A percentile compares a stretch with the other conserved stretches of the same genome.
Conservation (phyloP, 306 rosid genomes). For the Glycine latifolia region DNA sequence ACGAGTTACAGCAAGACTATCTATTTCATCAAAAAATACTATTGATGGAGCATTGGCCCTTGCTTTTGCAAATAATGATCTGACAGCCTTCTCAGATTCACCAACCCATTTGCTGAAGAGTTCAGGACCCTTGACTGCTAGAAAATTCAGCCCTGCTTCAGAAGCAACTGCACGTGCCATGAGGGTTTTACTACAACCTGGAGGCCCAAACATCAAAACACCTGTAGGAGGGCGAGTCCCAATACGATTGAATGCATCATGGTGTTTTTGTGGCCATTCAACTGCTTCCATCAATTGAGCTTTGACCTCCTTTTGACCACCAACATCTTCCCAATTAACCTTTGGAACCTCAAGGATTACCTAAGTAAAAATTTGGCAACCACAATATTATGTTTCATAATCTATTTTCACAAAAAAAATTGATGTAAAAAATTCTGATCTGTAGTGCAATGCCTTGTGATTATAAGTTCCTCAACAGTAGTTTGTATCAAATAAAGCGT, state of each 20-base stretch:
- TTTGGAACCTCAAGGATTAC: constrained; percentile 93
- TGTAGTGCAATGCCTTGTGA: neutral
- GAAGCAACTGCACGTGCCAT: constrained; percentile 98
- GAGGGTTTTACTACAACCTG: constrained; percentile 98
- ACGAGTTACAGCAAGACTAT: constrained; percentile 77
- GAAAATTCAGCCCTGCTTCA: constrained; percentile 85
- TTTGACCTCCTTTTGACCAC: constrained; percentile 92
- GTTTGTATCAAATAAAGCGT: constrained; percentile 34
- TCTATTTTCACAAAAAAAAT: neutral
- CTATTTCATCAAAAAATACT: constrained; percentile 85
- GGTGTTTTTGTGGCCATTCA: constrained; percentile 93
- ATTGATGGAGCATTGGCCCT: constrained; percentile 96
- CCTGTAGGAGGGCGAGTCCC: constrained; percentile 91
- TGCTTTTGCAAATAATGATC: constrained; percentile 88
- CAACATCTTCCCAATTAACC: constrained; percentile 94
- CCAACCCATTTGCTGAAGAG: constrained; percentile 99
- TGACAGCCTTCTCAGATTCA: constrained; percentile 98
- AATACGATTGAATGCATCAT: constrained; percentile 79
- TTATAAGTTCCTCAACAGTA: constrained; percentile 9
- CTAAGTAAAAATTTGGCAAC: constrained; percentile 48
- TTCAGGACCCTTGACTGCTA: constrained; percentile 96
- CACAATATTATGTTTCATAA: constrained; percentile 23
- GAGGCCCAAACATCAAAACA: constrained; percentile 88
- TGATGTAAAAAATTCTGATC: neutral
- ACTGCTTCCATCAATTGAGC: constrained; percentile 88